Evolutionary conservation across 345 rosid genomes (phyloP), one percentile per base, ranked within the genome.

Genomic region (Hypericum androsaemum): DNA sequence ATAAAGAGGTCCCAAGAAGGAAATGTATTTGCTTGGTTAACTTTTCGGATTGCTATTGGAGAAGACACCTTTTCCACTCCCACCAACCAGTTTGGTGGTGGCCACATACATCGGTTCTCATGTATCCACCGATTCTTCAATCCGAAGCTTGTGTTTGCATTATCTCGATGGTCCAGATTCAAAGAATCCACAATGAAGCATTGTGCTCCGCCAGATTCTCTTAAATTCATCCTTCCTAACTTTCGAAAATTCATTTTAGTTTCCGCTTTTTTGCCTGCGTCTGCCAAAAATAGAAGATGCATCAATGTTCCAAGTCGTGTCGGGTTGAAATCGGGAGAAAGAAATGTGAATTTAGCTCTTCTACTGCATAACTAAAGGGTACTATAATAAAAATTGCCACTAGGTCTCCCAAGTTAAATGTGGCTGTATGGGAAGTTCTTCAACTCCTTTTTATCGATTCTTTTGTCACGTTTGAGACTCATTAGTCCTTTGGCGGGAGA

Each of bases 301-400:
- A 41, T 46, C 65, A 39, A 60, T 71, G 73, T 67, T 71, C 66
- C 58, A 44, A 64, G 63, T 52, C 67, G 52, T 71, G 73, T 65
- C 62, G 78, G 78, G 80, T 75, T 64, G 71, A 74, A 72, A 69
- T 66, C 71, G 49, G 16, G 17, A 56, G 60, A 66, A 65, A 74
- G 68, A 68, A 66, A 66, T 74, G 68, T 74, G 80, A 74, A 69
- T 79, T 80, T 74, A 73, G 79, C 74, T 74, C 76, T 55, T 72
- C 78, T 76, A 56, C 81, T 66, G 64, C 65, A 67, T 70, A 55
- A 73, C 59, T 63, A 50, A 62, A 67, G 74, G 74, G 73, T 76
- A 70, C 75, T 68, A 67, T 65, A 57, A 53, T 70, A 22, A 22
- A 22, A 65, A 64, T 68, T 74, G 71, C 80, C 73, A 41, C 61